Conservation (phyloP, 495 filamentous ascomycete species). For the Neurospora sp. region DNA sequence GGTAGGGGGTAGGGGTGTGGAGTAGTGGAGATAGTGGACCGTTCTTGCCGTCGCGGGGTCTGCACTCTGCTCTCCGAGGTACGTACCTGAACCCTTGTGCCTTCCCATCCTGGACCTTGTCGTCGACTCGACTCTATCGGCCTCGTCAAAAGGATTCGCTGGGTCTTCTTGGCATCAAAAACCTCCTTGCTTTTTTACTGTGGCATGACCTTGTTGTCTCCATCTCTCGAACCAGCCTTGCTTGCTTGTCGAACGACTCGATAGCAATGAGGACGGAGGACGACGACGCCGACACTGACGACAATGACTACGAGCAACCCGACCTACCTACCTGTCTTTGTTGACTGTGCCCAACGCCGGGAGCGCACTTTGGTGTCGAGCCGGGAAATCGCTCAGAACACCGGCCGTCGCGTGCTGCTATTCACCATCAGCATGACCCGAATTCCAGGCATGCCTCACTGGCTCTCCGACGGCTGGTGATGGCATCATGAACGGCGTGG, state of each 20-base stretch:
- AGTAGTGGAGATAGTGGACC: neutral
- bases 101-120: neutral
- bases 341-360: neutral
- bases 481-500: neutral
- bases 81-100: neutral
- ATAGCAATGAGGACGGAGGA: neutral
- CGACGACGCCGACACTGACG: neutral
- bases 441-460: neutral
- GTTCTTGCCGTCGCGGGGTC: neutral
- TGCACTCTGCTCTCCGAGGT: neutral
- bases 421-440: neutral
- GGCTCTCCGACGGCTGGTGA: neutral
- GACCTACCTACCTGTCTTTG: neutral
- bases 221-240: neutral
- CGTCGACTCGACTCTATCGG: neutral
- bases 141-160: neutral
- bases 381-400: neutral
- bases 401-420: neutral
- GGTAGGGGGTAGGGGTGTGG: neutral
- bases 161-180: neutral
- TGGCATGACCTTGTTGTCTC: neutral
- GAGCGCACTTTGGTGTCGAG: neutral
- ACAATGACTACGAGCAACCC: neutral
- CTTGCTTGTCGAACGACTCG: neutral
- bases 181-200: neutral